Evolutionary conservation across 2,329 filamentous ascomycete species (phyloP).

Genomic region (Pezicula radicicola): DNA sequence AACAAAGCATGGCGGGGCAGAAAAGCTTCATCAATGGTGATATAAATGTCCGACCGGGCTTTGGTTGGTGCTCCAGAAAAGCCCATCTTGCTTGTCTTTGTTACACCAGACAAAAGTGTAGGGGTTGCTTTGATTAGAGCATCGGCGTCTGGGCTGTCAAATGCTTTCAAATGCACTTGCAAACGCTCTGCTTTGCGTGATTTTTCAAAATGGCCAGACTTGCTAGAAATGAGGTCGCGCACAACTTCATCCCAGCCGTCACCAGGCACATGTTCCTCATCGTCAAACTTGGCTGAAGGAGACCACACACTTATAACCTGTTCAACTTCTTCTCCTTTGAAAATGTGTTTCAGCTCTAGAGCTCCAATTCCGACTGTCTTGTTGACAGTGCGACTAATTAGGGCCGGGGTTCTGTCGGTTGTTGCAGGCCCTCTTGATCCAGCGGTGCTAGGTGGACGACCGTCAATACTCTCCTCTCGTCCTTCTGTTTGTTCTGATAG

Average conservation of each 20-base stretch:
- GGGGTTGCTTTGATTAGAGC: constrained; percentile 81
- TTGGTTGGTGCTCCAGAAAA: constrained; percentile 91
- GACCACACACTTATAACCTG: constrained; percentile 78
- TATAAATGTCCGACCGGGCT: constrained; percentile 88
- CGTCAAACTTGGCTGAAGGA: constrained; percentile 50
- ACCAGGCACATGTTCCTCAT: constrained; percentile 54
- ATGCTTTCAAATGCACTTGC: constrained; percentile 75
- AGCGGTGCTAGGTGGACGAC: constrained; percentile 50
- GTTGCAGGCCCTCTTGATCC: constrained; percentile 43
- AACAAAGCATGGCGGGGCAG: constrained; percentile 71
- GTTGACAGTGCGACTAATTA: constrained; percentile 49
- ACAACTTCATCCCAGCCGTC: constrained; percentile 74
- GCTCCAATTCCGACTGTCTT: constrained; percentile 75
- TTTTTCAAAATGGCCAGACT: constrained; percentile 71
- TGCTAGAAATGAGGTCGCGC: constrained; percentile 68
- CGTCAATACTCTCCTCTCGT: constrained; percentile 15
- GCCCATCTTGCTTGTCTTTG: constrained; percentile 82
- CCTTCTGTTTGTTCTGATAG: constrained; percentile 29
- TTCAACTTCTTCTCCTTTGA: constrained; percentile 73
- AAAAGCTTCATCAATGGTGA: constrained; percentile 78
- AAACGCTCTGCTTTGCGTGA: constrained; percentile 72
- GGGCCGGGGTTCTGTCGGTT: constrained; percentile 25
- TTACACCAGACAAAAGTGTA: constrained; percentile 78
- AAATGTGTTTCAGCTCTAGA: constrained; percentile 70
- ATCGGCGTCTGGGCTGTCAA: constrained; percentile 75